Evolutionary conservation across 2,329 filamentous ascomycete species (phyloP), one percentile per base, ranked within the genome.

Genomic region (Incumbomyces lentus): DNA sequence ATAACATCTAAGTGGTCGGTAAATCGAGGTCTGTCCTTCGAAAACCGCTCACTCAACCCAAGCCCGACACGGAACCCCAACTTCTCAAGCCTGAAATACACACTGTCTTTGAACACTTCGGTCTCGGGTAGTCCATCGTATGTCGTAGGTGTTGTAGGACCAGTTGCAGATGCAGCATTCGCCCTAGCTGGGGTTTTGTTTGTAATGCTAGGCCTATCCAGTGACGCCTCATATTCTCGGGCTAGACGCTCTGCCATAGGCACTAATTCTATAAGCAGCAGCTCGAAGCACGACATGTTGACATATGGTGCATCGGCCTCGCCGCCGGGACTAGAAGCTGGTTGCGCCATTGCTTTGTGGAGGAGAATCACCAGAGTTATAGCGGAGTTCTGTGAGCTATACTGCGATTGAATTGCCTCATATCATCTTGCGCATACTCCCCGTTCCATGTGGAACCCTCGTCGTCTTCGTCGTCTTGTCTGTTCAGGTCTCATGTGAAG

Each of bases 221-320:
- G 49, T 12, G 53, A 55, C 11, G 55, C 55, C 47, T 57, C 55
- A 47, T 53, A 57, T 17, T 50, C 42, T 17, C 81, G 78, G 17
- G 86, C 82, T 52, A 96, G 75, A 54, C 92, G 81, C 66, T 93
- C 87, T 4, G 90, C 86, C 72, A 96, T 83, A 33, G 92, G 92
- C 13, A 98, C 92, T 46, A 98, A 79, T 70, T 98, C 92, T 62
- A 96, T 96, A 58, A 98, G 78, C 47, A 98, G 78, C 58, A 98
- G 84, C 67, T 98, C 92, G 59, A 98, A 80, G 63, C 85, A 88
- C 40, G 90, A 92, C 48, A 83, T 79, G 68, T 78, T 83, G 58
- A 95, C 74, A 68, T 89, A 85, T 50, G 80, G 79, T 49, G 84
- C 83, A 49, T 74, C 74, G 32, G 86, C 84, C 66, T 94, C 87